These are phyloP conservation scores for Dendrocalamus latiflorus DNA, from an alignment of 202 grass and related monocot species.

Conservation along the genomic window DNA sequence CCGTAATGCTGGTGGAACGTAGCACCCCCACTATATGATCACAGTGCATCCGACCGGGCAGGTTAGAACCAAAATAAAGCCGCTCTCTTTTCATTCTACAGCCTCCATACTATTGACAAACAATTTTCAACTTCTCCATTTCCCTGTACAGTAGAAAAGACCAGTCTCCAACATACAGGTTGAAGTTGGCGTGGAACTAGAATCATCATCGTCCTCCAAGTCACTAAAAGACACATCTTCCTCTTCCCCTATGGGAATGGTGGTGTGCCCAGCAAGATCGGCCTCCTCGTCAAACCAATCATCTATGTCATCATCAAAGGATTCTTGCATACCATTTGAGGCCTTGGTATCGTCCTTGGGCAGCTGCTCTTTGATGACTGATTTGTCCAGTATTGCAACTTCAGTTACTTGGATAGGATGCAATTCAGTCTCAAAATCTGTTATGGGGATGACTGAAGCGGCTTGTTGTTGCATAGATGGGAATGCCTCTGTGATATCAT, in stretches of 20 bases:
- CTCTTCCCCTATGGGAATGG: conserved; percentile 55
- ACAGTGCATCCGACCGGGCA: too few relatives aligned
- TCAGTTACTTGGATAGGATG: conserved; percentile 49
- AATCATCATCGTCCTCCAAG: conserved; percentile 78
- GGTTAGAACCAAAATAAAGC: conserved; percentile 31
- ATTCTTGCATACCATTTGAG: conserved; percentile 38
- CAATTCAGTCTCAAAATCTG: conserved; percentile 61
- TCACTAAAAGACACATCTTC: conserved; percentile 98
- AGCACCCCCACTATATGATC: too few relatives aligned
- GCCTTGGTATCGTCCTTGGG: conserved; percentile 29
- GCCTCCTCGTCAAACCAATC: conserved; percentile 87
- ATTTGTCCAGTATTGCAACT: conserved; percentile 62
- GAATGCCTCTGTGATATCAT: conserved; percentile 31
- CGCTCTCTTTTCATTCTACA: conserved; percentile 15
- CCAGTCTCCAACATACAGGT: conserved; percentile 1
- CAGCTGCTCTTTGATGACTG: conserved; percentile 65
- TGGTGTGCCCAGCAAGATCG: conserved; percentile 31
- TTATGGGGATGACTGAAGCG: conserved; percentile 29
- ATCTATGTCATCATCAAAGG: conserved; percentile 62
- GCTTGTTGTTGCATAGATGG: conserved; percentile 15
- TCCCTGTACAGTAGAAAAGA: conserved; percentile 6
- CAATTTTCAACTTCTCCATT: conserved; percentile 7
- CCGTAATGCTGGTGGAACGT: too few relatives aligned
- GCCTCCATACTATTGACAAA: conserved; percentile 5
- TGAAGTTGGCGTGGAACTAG: not conserved